phyloP scores from a whole-genome alignment of 2,329 filamentous ascomycete genomes.

The Blastomyces silverae region DNA sequence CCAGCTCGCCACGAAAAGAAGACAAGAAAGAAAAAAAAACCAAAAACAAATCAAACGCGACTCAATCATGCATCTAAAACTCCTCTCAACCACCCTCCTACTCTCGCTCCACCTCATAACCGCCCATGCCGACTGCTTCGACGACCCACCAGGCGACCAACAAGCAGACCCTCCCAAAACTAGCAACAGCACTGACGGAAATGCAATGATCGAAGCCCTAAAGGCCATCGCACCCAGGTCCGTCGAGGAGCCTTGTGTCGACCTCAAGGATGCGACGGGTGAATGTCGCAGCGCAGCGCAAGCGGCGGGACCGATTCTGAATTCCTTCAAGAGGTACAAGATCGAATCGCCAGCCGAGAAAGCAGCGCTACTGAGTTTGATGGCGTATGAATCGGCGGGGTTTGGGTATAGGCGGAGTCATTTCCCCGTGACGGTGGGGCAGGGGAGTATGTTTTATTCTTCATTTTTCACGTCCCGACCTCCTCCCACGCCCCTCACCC shows the following conservation, averaged over 20 bases:
- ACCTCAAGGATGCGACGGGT: constrained; percentile 37
- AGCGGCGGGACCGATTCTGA: constrained; percentile 53
- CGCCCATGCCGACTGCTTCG: not conserved
- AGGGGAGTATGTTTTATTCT: constrained; percentile 20
- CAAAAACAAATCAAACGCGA: not conserved
- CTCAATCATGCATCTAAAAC: not conserved
- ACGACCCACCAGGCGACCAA: not conserved
- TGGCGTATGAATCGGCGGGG: constrained; percentile 62
- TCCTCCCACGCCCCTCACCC: too few species aligned
- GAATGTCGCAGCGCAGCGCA: constrained; percentile 62
- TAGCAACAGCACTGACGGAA: not conserved
- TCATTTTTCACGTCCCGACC: too few species aligned
- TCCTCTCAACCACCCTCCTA: not conserved
- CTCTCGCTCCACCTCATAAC: constrained; percentile 3
- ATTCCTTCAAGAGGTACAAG: constrained; percentile 52
- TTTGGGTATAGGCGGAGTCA: constrained; percentile 68
- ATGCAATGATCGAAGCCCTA: constrained; percentile 12
- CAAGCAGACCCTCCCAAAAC: not conserved
- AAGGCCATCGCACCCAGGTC: constrained; percentile 52
- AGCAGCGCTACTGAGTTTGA: constrained; percentile 63
- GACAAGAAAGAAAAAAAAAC: not conserved
- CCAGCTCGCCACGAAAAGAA: not conserved
- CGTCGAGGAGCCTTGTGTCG: constrained; percentile 42
- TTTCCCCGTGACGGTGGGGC: constrained; percentile 52
- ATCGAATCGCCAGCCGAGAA: constrained; percentile 53